Base-by-base conservation (phyloP, 2,329 filamentous ascomycete genomes). In the Fusarium sp. region DNA sequence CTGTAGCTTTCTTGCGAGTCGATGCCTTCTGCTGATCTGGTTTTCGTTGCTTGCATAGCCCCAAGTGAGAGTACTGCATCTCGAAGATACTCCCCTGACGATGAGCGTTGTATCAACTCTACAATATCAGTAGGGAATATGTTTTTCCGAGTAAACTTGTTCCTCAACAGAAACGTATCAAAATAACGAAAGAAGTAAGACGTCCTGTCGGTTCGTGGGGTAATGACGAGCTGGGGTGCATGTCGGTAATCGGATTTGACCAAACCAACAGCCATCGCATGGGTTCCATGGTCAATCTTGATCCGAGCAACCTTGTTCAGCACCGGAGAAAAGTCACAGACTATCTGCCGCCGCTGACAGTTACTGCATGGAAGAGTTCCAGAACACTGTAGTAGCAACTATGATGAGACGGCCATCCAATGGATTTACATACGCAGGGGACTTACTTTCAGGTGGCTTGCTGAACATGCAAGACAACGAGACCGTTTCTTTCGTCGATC, bases 361-460 rank as follows among this genome's bases (percentile, higher is more conserved):
- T 79, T 78, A 8, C 52, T 69, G 50, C 82, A 84, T 6, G 82
- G 81, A 25, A 58, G 30, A 8, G 50, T 68, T 38, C 82, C 82
- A 61, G 81, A 82, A 70, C 82, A 84, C 82, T 30, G 7, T 30
- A 30, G 27, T 30, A 30, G 2, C 27, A 30, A 6, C 27, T 30
- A 30, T 9, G 27, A 9, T 30, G 27, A 30, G 27, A 30, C 27
- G 27, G 27, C 8, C 27, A 30, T 30, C 27, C 27, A 30, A 30
- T 30, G 27, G 27, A 30, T 30, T 30, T 30, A 30, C 27, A 30
- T 30, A 30, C 27, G 27, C 27, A 30, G 27, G 27, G 27, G 27
- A 30, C 27, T 30, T 7, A 80, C 82, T 72, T 83, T 83, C 10
- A 83, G 73, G 65, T 84, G 82, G 59, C 81, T 81, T 27, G 65